Percentiles rank a stretch among this genome's conserved stretches.
Conservation (phyloP, 345 rosid genomes). For the Populus simonii region DNA sequence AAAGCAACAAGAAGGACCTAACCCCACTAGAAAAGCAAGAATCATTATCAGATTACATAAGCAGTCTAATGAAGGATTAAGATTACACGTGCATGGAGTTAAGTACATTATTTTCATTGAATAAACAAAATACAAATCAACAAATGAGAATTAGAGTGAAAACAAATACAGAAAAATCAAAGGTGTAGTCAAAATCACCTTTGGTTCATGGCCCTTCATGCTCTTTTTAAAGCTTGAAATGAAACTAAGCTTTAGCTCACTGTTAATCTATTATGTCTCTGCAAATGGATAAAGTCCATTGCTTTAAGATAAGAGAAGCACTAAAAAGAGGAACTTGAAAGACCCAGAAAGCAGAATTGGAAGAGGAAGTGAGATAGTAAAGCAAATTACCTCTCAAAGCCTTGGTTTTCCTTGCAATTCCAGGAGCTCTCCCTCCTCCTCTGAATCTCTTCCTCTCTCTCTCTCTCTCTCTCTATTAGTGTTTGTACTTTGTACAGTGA, state of each 20-base stretch:
- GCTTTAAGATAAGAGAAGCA: not conserved
- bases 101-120: no score
- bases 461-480: no score
- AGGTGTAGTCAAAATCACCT: slow-evolving; percentile 16
- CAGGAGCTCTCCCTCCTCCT: no score
- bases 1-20: no score
- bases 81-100: not conserved
- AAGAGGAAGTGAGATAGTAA: not conserved
- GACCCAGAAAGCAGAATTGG: not conserved
- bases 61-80: not conserved
- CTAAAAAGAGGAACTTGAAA: not conserved
- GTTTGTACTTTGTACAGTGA: no score
- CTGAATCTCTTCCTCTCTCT: no score
- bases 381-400: no score
- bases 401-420: no score
- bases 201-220: slow-evolving; percentile 41
- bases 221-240: not conserved
- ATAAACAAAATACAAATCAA: not conserved
- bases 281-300: not conserved
- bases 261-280: no score
- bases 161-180: not conserved
- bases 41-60: not conserved
- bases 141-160: not conserved
- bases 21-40: no score
- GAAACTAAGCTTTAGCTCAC: not conserved